Base-by-base conservation (phyloP, 768 basidiomycete genomes). In the Lentinula edodes region DNA sequence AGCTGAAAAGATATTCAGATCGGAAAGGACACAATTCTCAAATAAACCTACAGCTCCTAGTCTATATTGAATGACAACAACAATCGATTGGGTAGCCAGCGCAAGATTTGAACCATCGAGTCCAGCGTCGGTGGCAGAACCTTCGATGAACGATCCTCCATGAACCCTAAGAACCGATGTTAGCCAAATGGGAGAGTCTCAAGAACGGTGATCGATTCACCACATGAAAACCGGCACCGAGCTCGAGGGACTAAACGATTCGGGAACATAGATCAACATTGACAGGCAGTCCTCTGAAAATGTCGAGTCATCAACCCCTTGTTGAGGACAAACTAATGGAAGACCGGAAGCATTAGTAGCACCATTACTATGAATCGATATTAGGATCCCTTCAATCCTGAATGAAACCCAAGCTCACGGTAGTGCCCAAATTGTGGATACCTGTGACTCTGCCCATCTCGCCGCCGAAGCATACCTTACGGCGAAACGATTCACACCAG, bases 51-150 rank as follows among this genome's bases (percentile, higher is more conserved):
- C 85, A 62, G 83, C 83, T 50, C 90, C 92, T n/a, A 91, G 79
- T 55, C 93, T 85, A 68, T 95, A 93, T 70, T 95, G 93, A 32
- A 93, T 76, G 15, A 91, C 86, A 7, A 86, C 87, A 16, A 95
- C 90, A 60, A 95, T 87, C 5, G 91, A 87, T 52, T 84, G 79
- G 6, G 89, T 89, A 1, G 83, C 81, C 28, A 80, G 68, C 0
- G 92, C 91, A 15, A 95, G 82, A 4, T 79, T 82, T 6, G 89
- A 88, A 1, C 91, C 93, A 70, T 93, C 90, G 10, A 96, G 74
- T 35, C 87, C 90, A 13, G 89, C 80, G 28, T 76, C 83, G 8
- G 84, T 86, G 4, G 89, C 87, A 42, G 87, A 87, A 6, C 94
- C 92, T 4, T 76, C 66, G 54, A 83, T 74, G 71, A 90, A 91